Percentiles rank a stretch among this genome's conserved stretches.
These are phyloP conservation scores for Starmerella vaccinii DNA, from an alignment of 805 yeast species.

Conservation along the genomic window DNA sequence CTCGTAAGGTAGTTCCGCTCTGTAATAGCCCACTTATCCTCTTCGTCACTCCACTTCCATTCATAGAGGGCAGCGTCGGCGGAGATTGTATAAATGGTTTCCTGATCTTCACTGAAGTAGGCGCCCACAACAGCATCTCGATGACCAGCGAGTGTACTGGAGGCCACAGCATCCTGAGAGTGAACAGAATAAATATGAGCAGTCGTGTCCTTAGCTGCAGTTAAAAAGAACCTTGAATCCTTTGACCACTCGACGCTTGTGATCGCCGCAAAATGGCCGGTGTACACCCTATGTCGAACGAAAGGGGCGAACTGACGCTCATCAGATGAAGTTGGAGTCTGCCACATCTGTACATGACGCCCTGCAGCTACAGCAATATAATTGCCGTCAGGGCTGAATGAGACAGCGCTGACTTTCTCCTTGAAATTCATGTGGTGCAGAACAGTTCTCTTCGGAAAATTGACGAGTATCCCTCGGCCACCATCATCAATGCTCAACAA, in stretches of 20 bases:
- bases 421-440: slow-evolving; percentile 90
- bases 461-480: slow-evolving; percentile 87
- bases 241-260: slow-evolving; percentile 75
- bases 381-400: slow-evolving; percentile 81
- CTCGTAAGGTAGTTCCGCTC: slow-evolving; percentile 65
- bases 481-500: slow-evolving; percentile 76
- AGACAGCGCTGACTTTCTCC: slow-evolving; percentile 59
- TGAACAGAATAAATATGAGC: slow-evolving; percentile 71
- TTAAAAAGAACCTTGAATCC: slow-evolving; percentile 78
- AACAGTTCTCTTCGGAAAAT: slow-evolving; percentile 71
- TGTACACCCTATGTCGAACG: slow-evolving; percentile 76
- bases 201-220: slow-evolving; percentile 84
- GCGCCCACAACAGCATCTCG: slow-evolving; percentile 80
- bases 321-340: slow-evolving; percentile 67
- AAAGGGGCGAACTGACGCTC: slow-evolving; percentile 95
- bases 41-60: slow-evolving; percentile 64
- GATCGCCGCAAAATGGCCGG: slow-evolving; percentile 85
- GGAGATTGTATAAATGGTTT: slow-evolving; percentile 78
- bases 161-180: slow-evolving; percentile 60
- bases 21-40: slow-evolving; percentile 63
- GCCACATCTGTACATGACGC: slow-evolving; percentile 84
- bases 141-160: slow-evolving; percentile 85
- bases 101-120: slow-evolving; percentile 79
- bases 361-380: slow-evolving; percentile 79
- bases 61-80: slow-evolving; percentile 89